Percentiles rank a stretch among this genome's conserved stretches.
Conservation (phyloP, 345 rosid species). For the Eucalyptus fibrosa region DNA sequence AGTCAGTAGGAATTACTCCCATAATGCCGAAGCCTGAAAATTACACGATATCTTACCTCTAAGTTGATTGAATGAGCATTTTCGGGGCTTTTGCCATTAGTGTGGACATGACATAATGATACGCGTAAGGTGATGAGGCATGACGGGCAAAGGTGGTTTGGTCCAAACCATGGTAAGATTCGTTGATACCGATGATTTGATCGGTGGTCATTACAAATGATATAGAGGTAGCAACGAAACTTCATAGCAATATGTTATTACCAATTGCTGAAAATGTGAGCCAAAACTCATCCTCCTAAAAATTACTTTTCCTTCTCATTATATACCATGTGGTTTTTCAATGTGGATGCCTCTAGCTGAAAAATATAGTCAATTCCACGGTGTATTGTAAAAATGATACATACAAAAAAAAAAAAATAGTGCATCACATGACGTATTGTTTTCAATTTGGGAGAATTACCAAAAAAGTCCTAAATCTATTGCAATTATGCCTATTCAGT, state of each 20-base stretch:
- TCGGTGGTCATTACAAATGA: neutral
- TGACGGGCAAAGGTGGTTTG: too few relatives aligned
- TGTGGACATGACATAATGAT: too few relatives aligned
- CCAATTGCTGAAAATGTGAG: neutral
- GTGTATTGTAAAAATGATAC: neutral
- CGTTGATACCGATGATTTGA: neutral
- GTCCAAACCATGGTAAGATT: neutral
- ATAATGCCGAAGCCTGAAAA: too few relatives aligned
- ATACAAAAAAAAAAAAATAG: too few relatives aligned
- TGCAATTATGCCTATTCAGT: too few relatives aligned
- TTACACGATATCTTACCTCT: too few relatives aligned
- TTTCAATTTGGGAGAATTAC: too few relatives aligned
- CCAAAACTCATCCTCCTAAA: neutral
- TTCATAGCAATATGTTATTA: neutral
- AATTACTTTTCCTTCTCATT: neutral
- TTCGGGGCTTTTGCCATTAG: too few relatives aligned
- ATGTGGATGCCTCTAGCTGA: neutral
- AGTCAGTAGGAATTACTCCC: too few relatives aligned
- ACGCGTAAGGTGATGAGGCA: accelerated
- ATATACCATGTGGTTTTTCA: neutral
- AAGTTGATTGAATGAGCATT: too few relatives aligned
- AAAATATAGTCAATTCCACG: neutral
- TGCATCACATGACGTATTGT: neutral
- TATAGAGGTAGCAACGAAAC: neutral
- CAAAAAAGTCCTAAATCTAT: too few relatives aligned